phyloP scores from a whole-genome alignment of 2,329 filamentous ascomycete genomes.

The Kalmusia sp. region DNA sequence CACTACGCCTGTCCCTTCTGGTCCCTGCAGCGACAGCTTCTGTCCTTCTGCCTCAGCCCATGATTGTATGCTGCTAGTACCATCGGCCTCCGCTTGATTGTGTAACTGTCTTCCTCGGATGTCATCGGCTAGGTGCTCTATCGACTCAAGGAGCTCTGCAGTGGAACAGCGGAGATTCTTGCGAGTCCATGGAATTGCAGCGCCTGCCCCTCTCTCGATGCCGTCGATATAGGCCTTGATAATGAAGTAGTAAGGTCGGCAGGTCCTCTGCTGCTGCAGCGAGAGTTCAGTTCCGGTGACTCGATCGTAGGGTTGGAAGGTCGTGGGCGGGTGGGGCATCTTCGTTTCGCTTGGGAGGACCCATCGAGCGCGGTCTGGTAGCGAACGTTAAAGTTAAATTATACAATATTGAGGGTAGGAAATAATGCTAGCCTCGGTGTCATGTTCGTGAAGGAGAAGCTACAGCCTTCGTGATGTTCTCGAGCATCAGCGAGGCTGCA shows the following conservation, averaged over 20 bases:
- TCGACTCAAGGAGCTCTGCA: constrained; percentile 13
- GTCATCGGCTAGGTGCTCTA: constrained; percentile 8
- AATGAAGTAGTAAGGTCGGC: constrained; percentile 7
- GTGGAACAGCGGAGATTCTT: constrained; percentile 14
- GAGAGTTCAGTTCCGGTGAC: constrained; percentile 17
- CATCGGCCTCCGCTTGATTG: not conserved
- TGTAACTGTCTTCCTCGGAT: not conserved
- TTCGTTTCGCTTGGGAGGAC: not conserved
- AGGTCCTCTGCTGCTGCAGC: constrained; percentile 7
- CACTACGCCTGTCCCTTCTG: not conserved
- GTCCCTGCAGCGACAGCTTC: not conserved
- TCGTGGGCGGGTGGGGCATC: constrained; percentile 11
- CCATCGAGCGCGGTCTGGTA: constrained; percentile 4
- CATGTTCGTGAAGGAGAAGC: not conserved
- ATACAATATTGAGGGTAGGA: not conserved
- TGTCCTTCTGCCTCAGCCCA: not conserved
- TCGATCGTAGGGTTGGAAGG: constrained; percentile 16
- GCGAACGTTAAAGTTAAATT: not conserved
- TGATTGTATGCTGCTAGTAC: constrained; percentile 1
- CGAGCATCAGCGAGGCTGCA: not conserved
- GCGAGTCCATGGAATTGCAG: constrained; percentile 10
- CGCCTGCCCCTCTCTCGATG: constrained; percentile 1
- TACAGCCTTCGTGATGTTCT: not conserved
- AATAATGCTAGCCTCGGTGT: not conserved
- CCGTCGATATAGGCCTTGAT: constrained; percentile 17